Evolutionary conservation across 73 alveolate genomes (phyloP).

Genomic region (Paramecium bursaria): DNA sequence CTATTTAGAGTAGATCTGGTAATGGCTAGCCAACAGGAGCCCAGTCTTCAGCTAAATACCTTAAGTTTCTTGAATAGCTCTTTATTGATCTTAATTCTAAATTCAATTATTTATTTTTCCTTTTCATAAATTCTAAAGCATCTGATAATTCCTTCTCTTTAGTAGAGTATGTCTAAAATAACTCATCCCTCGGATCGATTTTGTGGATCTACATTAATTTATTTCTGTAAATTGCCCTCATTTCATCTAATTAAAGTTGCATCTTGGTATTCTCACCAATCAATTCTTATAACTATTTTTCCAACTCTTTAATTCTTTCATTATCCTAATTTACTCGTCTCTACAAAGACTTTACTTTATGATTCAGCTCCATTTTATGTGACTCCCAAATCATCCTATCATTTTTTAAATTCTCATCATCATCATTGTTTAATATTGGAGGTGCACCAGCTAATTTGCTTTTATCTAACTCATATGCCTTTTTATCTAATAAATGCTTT

Average conservation of each 20-base stretch:
- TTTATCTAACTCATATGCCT: conserved; percentile 80
- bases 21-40: conserved; percentile 96
- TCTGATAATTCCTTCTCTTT: conserved; percentile 92
- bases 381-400: conserved; percentile 84
- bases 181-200: conserved; percentile 88
- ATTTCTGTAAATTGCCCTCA: conserved; percentile 90
- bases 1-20: conserved; percentile 93
- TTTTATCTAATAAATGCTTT: conserved; percentile 75
- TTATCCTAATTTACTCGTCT: conserved; percentile 94
- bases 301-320: conserved; percentile 91
- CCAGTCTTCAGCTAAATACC: conserved; percentile 97
- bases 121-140: conserved; percentile 85
- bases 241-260: conserved; percentile 91
- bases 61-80: conserved; percentile 94
- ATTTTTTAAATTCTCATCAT: conserved; percentile 70
- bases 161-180: conserved; percentile 92
- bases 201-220: conserved; percentile 78
- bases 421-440: conserved; percentile 71
- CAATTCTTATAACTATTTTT: conserved; percentile 85
- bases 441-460: conserved; percentile 70
- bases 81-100: conserved; percentile 74
- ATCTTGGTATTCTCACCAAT: conserved; percentile 90
- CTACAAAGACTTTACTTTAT: conserved; percentile 89
- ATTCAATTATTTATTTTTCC: conserved; percentile 65
- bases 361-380: conserved; percentile 76